phyloP scores from a whole-genome alignment of 2,329 filamentous ascomycete genomes.

The Lachnum nothofagi region DNA sequence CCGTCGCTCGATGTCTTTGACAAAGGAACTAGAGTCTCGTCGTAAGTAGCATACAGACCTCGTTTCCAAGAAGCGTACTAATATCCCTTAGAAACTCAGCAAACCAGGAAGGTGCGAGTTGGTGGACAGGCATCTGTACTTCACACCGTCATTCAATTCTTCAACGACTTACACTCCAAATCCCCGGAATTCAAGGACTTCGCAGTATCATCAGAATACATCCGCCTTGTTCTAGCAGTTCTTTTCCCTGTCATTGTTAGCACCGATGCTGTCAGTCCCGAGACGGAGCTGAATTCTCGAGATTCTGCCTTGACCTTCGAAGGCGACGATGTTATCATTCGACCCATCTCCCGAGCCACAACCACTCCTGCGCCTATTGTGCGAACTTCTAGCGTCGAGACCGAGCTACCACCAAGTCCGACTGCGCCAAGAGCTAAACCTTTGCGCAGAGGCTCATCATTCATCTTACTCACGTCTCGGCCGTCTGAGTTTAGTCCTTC shows the following conservation, averaged over 20 bases:
- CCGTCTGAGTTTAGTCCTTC: constrained; percentile 53
- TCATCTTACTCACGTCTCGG: constrained; percentile 76
- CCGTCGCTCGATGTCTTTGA: constrained; percentile 60
- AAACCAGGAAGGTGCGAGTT: constrained; percentile 45
- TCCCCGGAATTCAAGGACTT: constrained; percentile 80
- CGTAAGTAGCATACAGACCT: constrained; percentile 37
- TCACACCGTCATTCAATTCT: constrained; percentile 70
- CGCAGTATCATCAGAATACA: constrained; percentile 71
- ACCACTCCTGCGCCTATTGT: constrained; percentile 64
- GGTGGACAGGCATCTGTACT: constrained; percentile 61
- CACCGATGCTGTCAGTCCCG: constrained; percentile 74
- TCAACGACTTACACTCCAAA: constrained; percentile 71
- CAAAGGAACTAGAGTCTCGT: constrained; percentile 51
- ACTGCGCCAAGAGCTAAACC: constrained; percentile 49
- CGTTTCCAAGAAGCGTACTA: constrained; percentile 1
- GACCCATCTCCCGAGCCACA: constrained; percentile 47
- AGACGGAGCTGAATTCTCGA: constrained; percentile 80
- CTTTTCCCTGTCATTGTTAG: constrained; percentile 87
- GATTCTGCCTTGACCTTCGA: constrained; percentile 79
- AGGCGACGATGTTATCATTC: constrained; percentile 77
- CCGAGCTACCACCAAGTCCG: constrained; percentile 42
- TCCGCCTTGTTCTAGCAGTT: constrained; percentile 71
- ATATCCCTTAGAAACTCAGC: constrained; percentile 34
- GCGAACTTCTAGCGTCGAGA: constrained; percentile 60
- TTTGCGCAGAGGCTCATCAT: constrained; percentile 79